Evolutionary conservation across 768 basidiomycete genomes (phyloP).

Genomic region (Boletus speciosus): DNA sequence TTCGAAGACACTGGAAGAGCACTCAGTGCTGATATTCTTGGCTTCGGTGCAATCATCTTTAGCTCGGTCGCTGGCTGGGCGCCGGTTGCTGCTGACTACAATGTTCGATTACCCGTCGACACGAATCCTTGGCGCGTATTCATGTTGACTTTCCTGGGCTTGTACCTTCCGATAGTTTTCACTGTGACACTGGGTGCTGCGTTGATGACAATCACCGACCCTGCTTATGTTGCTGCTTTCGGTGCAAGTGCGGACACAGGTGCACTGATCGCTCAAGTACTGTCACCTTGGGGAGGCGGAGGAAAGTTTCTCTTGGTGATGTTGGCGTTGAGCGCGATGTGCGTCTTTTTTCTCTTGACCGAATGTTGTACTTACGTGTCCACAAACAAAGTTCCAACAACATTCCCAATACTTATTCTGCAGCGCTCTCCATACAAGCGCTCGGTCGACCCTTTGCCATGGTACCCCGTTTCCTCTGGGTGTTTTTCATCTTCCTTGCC

Average conservation of each 20-base stretch:
- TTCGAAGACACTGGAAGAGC: constrained; percentile 42
- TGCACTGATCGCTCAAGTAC: constrained; percentile 42
- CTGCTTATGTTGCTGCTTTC: constrained; percentile 40
- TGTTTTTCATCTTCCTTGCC: constrained; percentile 35
- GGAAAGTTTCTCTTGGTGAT: constrained; percentile 41
- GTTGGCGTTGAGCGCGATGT: constrained; percentile 41
- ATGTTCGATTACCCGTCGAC: constrained; percentile 44
- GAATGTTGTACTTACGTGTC: background rate
- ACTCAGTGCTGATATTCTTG: constrained; percentile 46
- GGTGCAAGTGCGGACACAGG: constrained; percentile 38
- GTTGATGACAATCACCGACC: constrained; percentile 41
- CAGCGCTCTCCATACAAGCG: constrained; percentile 45
- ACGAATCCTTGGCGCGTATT: constrained; percentile 44
- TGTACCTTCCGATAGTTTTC: constrained; percentile 47
- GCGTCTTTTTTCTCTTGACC: constrained; percentile 10
- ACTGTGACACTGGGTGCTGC: constrained; percentile 34
- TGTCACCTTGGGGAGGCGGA: constrained; percentile 42
- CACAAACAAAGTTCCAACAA: constrained; percentile 32
- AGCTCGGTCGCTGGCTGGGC: constrained; percentile 49
- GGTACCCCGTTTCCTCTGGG: constrained; percentile 46
- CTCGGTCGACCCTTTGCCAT: constrained; percentile 41
- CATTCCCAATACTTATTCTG: constrained; percentile 45
- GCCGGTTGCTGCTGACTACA: constrained; percentile 53
- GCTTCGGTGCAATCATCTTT: constrained; percentile 52
- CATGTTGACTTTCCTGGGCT: constrained; percentile 46